These are phyloP conservation scores for Cutaneotrichosporon curvatum DNA, from an alignment of 1,284 basidiomycete genomes.

Conservation along the genomic window DNA sequence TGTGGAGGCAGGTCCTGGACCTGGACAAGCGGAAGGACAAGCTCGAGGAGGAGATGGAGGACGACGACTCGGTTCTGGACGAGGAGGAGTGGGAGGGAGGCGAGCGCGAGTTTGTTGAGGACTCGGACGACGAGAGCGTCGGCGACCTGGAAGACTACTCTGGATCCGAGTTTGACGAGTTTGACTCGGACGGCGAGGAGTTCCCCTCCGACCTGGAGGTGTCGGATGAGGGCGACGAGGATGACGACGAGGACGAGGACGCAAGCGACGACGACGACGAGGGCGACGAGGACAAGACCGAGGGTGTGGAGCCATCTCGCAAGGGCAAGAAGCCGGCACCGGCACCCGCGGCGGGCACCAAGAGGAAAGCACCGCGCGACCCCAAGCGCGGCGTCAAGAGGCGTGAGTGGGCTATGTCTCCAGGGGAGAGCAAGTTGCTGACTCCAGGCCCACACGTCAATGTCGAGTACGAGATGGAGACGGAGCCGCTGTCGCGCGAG, in stretches of 20 bases:
- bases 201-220: constrained; percentile 45
- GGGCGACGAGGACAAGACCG: constrained; percentile 26
- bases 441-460: constrained; percentile 61
- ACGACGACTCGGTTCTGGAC: constrained; percentile 54
- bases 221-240: constrained; percentile 37
- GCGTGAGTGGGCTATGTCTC: constrained; percentile 18
- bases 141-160: constrained; percentile 57
- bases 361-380: constrained; percentile 50
- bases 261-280: constrained; percentile 33
- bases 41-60: constrained; percentile 51
- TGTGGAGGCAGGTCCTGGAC: constrained; percentile 87
- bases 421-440: neutral
- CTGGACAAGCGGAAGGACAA: constrained; percentile 56
- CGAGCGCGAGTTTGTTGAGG: constrained; percentile 75
- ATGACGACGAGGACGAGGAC: constrained; percentile 47
- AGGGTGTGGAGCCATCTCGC: constrained; percentile 33
- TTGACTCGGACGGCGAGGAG: constrained; percentile 39
- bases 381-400: constrained; percentile 51
- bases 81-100: constrained; percentile 51
- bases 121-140: constrained; percentile 53
- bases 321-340: constrained; percentile 18
- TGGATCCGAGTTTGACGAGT: constrained; percentile 42
- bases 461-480: constrained; percentile 91
- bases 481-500: constrained; percentile 57
- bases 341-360: constrained; percentile 28